phyloP scores from a whole-genome alignment of 2,329 filamentous ascomycete genomes.

The Ciborinia camelliae region DNA sequence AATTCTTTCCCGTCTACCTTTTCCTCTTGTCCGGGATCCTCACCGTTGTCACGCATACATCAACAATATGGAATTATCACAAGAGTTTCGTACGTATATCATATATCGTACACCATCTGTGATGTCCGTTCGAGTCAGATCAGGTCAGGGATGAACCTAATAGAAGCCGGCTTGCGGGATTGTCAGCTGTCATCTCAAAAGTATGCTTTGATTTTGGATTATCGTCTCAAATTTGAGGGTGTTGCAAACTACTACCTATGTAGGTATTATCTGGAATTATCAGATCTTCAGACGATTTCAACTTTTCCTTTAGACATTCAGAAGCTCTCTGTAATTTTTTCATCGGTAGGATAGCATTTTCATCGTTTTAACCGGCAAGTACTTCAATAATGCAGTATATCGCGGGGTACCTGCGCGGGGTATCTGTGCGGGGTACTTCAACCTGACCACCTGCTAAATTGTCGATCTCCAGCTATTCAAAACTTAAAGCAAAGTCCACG shows the following conservation, averaged over 20 bases:
- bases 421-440: neutral
- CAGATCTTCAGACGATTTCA: neutral
- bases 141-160: no score
- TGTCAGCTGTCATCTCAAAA: neutral
- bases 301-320: neutral
- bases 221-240: neutral
- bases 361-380: neutral
- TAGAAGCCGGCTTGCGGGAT: no score
- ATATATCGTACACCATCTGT: no score
- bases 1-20: neutral
- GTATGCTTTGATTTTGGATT: neutral
- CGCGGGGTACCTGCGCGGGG: neutral
- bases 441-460: neutral
- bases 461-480: neutral
- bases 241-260: neutral
- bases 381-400: neutral
- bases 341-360: neutral
- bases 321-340: neutral
- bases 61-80: neutral
- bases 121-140: no score
- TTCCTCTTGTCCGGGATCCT: neutral
- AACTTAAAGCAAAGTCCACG: neutral
- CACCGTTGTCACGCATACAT: neutral
- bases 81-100: no score
- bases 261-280: neutral